Evolutionary conservation across 352 stramenopile genomes (phyloP), one percentile per base, ranked within the genome.

Genomic region (Globisporangium canariense): DNA sequence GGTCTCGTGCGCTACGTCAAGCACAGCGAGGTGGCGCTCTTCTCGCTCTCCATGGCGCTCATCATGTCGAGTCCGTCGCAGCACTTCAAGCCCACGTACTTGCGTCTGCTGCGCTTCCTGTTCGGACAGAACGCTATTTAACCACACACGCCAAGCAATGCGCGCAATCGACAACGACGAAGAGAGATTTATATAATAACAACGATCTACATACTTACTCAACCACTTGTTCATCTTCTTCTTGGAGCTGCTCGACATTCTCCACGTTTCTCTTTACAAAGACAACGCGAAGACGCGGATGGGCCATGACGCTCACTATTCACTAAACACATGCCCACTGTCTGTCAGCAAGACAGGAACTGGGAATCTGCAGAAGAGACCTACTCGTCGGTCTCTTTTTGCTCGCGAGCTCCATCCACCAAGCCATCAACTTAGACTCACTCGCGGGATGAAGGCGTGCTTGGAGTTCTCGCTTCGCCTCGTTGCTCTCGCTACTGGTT

Each of bases 31-130:
- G 83, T 92, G 25, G 73, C 80, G 34, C 68, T 94, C 28, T 94
- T 94, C 66, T 93, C 80, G 56, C 54, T 94, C 38, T 93, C 86
- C 30, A 91, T 94, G 80, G 80, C 86, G 32, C 64, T 88, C 45
- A 93, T 93, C 69, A 91, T 93, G 83, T 90, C 83, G 32, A 84
- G 76, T 30, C 84, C 83, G 22, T 61, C 83, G 2, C 67, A 78
- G 62, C 78, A 91, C 70, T 90, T 94, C 68, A 94, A 94, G 68
- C 81, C 83, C 18, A 92, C 86, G 32, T 93, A 94, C 62, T 70
- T 90, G 36, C 70, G 74, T 41, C 87, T 93, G 55, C 58, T 92
- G 56, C 78, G 81, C 30, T 94, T 94, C 66, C 73, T 93, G 70
- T 94, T 94, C 72, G 86, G 86, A 30, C 74, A 70, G 52, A 72